Evolutionary conservation across 768 basidiomycete species (phyloP).

Genomic region (Rubroboletus pulcherrimus): DNA sequence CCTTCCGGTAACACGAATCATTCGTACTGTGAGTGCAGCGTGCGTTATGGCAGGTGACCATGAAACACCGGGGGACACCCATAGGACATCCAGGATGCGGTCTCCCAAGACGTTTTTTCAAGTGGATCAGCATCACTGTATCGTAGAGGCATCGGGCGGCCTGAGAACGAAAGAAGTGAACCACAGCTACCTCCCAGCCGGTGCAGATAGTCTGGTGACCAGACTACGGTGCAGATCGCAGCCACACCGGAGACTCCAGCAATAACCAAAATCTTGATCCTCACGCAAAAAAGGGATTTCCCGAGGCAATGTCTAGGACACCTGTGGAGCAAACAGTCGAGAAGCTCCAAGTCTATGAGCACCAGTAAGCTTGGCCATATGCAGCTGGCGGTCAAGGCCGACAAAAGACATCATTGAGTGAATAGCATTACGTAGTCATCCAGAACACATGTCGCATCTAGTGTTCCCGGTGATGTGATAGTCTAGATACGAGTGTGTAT

Average conservation of each 20-base stretch:
- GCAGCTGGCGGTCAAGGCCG: neutral
- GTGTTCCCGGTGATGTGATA: slow-evolving; percentile 8
- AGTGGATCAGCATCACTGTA: neutral
- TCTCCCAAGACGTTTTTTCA: too few species aligned
- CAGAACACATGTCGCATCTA: neutral
- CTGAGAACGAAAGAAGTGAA: neutral
- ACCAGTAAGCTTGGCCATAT: neutral
- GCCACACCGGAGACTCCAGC: neutral
- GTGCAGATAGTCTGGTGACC: too few species aligned
- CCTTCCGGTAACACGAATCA: neutral
- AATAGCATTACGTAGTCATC: slow-evolving; percentile 1
- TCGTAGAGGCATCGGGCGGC: neutral
- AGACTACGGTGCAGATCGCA: neutral
- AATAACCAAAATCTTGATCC: neutral
- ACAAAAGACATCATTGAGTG: neutral
- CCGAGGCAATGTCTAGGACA: neutral
- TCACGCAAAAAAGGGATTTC: neutral
- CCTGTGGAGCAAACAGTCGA: neutral
- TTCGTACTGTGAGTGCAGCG: neutral
- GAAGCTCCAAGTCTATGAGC: neutral
- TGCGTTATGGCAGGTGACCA: neutral
- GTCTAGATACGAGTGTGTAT: slow-evolving; percentile 18
- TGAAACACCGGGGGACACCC: neutral
- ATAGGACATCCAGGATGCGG: neutral
- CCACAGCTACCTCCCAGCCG: neutral